These are phyloP conservation scores for Lepiota venenata DNA, from an alignment of 768 basidiomycete genomes.

Conservation along the genomic window DNA sequence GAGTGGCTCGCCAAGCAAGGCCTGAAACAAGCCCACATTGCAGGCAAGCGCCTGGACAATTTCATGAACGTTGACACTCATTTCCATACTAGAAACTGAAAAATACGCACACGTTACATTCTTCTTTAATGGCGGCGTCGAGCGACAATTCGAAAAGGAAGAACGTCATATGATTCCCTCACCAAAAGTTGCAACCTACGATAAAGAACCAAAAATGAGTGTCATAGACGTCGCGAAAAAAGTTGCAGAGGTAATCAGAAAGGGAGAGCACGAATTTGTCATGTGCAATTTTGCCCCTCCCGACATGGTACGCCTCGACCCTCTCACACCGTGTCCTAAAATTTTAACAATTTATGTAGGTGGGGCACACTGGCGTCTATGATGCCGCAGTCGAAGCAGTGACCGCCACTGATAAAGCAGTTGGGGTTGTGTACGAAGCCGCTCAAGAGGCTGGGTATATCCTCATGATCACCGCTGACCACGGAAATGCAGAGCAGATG, in stretches of 20 bases:
- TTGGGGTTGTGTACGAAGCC: slow-evolving; percentile 83
- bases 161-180: slow-evolving; percentile 87
- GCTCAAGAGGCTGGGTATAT: slow-evolving; percentile 85
- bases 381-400: slow-evolving; percentile 92
- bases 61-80: no score
- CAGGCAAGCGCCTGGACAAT: slow-evolving; percentile 44
- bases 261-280: slow-evolving; percentile 75
- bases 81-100: slow-evolving; percentile 67
- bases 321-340: background rate
- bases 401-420: slow-evolving; percentile 83
- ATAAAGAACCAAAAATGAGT: slow-evolving; percentile 88
- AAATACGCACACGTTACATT: slow-evolving; percentile 98
- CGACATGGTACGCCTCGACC: slow-evolving; percentile 66
- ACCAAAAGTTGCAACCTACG: slow-evolving; percentile 94
- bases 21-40: slow-evolving; percentile 85
- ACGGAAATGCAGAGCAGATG: slow-evolving; percentile 97
- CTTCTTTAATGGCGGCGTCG: slow-evolving; percentile 97
- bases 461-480: slow-evolving; percentile 86
- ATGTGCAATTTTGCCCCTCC: slow-evolving; percentile 99
- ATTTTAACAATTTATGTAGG: slow-evolving; percentile 32
- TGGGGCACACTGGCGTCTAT: slow-evolving; percentile 90
- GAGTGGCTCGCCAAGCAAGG: slow-evolving; percentile 84
- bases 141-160: slow-evolving; percentile 85
- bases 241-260: slow-evolving; percentile 81
- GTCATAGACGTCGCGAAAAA: slow-evolving; percentile 86